phyloP scores from a whole-genome alignment of 164 flowering plant species.

The Dillenia turbinata region DNA sequence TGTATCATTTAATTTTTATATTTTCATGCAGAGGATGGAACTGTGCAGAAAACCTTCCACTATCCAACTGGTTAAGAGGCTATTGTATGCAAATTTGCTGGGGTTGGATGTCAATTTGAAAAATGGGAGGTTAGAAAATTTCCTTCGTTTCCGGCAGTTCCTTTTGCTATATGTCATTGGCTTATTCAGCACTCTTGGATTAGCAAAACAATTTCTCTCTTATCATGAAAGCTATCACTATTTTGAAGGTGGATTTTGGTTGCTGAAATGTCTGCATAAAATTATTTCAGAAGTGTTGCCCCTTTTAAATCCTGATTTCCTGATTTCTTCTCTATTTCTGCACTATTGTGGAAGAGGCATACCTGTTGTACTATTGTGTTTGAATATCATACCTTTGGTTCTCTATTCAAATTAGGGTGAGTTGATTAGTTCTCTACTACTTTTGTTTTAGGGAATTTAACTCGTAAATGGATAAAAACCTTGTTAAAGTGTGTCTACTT shows the following conservation, averaged over 20 bases:
- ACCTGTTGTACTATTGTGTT: too few species aligned
- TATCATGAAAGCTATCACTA: too few species aligned
- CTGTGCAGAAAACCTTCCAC: slow-evolving; percentile 74
- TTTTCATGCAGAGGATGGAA: slow-evolving; percentile 62
- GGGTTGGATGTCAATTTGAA: slow-evolving; percentile 73
- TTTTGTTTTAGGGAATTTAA: too few species aligned
- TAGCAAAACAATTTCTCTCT: too few species aligned
- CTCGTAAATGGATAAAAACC: not conserved
- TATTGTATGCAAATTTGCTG: slow-evolving; percentile 64
- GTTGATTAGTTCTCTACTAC: too few species aligned
- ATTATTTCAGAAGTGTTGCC: not conserved
- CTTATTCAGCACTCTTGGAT: too few species aligned
- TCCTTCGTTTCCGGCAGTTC: not conserved
- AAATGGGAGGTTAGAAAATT: slow-evolving; percentile 68
- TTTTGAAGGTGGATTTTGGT: not conserved
- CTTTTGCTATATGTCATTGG: not conserved
- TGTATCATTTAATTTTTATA: not conserved
- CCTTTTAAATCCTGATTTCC: not conserved
- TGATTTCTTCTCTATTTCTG: too few species aligned
- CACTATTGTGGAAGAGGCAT: too few species aligned
- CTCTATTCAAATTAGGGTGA: too few species aligned
- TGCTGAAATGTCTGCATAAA: not conserved
- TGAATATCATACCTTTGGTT: too few species aligned
- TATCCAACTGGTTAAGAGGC: slow-evolving; percentile 62
- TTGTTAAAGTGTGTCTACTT: not conserved